Evolutionary conservation across 306 rosid species (phyloP).

Genomic region (Casuarina cunninghamiana): DNA sequence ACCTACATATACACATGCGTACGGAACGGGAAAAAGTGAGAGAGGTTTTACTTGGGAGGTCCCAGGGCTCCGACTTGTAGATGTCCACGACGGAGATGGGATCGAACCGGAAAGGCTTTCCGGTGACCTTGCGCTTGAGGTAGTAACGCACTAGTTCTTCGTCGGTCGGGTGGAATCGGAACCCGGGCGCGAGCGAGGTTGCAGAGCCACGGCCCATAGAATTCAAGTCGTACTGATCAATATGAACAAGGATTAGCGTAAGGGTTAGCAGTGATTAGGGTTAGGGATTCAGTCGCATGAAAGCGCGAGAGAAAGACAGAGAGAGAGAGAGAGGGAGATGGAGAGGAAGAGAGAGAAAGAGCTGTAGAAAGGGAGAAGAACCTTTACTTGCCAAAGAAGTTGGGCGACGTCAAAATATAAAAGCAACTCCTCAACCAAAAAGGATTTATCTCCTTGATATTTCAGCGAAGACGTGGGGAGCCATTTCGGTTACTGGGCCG

Average conservation of each 20-base stretch:
- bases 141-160: conserved; percentile 77
- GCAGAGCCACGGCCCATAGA: conserved; percentile 42
- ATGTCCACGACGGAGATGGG: conserved; percentile 66
- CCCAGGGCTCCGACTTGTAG: conserved; percentile 92
- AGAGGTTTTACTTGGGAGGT: conserved; percentile 66
- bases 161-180: conserved; percentile 95
- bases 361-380: neutral
- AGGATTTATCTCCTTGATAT: neutral
- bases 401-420: neutral
- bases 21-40: neutral
- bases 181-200: conserved; percentile 67
- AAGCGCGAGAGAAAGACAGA: no score
- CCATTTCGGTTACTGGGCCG: neutral
- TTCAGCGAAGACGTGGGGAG: neutral
- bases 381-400: neutral
- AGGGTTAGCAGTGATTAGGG: neutral
- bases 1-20: conserved; percentile 4
- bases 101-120: conserved; percentile 47
- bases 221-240: conserved; percentile 12
- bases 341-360: neutral
- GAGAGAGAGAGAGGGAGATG: neutral
- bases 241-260: neutral
- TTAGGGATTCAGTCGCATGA: neutral
- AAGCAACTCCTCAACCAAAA: no score
- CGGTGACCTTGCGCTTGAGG: conserved; percentile 66